Conservation (phyloP, 2,329 filamentous ascomycete species). For the Emergomyces pasteurianus region DNA sequence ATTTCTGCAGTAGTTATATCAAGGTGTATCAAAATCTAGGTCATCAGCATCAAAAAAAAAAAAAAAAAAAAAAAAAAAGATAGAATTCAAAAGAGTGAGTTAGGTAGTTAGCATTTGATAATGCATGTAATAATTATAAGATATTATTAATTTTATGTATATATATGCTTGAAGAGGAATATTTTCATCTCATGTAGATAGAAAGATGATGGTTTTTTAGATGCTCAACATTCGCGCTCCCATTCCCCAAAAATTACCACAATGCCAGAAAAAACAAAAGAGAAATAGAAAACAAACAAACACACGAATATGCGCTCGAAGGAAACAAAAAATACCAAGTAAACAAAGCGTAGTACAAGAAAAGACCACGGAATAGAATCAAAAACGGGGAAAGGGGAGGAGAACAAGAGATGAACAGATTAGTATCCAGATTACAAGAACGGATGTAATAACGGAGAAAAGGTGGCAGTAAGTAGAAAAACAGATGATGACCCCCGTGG, state of each 20-base stretch:
- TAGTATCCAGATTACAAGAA: slow-evolving; percentile 2
- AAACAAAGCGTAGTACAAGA: neutral
- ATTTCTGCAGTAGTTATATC: too few relatives aligned
- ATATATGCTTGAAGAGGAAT: neutral
- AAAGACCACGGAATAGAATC: neutral
- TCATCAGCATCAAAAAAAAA: neutral
- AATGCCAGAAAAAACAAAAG: neutral
- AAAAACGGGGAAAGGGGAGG: slow-evolving; percentile 2
- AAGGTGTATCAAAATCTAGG: too few relatives aligned
- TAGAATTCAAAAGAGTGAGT: neutral
- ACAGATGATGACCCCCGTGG: neutral
- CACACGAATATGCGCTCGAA: neutral
- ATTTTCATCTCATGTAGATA: neutral
- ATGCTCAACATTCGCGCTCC: neutral
- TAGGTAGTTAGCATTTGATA: neutral
- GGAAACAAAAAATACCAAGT: neutral
- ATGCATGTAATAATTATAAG: neutral
- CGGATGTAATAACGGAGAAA: neutral
- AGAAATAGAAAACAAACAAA: neutral
- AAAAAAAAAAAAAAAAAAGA: neutral
- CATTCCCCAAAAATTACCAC: neutral
- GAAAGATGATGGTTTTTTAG: neutral
- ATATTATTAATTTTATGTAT: slow-evolving; percentile 1
- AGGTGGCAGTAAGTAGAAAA: neutral
- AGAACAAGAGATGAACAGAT: neutral